phyloP scores from a whole-genome alignment of 495 filamentous ascomycete genomes.

The Pyronema domesticum region DNA sequence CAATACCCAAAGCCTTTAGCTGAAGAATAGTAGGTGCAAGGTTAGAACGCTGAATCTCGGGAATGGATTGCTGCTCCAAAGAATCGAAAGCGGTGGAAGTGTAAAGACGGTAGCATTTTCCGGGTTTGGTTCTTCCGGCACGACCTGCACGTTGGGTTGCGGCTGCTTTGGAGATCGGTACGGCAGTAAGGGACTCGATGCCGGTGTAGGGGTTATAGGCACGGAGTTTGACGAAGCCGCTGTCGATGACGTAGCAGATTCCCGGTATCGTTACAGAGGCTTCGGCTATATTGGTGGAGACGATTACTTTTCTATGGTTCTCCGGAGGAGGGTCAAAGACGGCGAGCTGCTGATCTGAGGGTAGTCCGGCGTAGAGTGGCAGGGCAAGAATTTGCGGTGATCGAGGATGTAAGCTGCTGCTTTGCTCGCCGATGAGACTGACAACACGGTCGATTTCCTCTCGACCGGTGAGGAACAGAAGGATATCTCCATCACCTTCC shows the following conservation, averaged over 20 bases:
- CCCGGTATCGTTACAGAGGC: conserved; percentile 88
- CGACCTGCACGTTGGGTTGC: conserved; percentile 83
- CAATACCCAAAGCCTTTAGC: conserved; percentile 88
- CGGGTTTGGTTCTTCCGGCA: conserved; percentile 78
- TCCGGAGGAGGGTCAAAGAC: conserved; percentile 78
- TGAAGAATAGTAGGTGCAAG: conserved; percentile 81
- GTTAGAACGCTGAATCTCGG: conserved; percentile 87
- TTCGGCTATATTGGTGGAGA: conserved; percentile 93
- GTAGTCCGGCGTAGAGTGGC: conserved; percentile 77
- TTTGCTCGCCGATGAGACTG: conserved; percentile 59
- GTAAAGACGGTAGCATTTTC: conserved; percentile 89
- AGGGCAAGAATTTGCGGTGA: conserved; percentile 53
- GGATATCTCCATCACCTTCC: conserved; percentile 58
- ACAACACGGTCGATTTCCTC: conserved; percentile 82
- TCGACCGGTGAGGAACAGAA: conserved; percentile 80
- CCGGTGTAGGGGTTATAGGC: conserved; percentile 73
- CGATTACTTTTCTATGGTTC: conserved; percentile 75
- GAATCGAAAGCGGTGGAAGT: conserved; percentile 51
- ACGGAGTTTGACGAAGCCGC: conserved; percentile 78
- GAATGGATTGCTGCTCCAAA: conserved; percentile 58
- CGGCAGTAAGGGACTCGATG: conserved; percentile 82
- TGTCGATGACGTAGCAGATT: conserved; percentile 83
- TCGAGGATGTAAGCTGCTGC: conserved; percentile 52
- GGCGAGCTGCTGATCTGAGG: conserved; percentile 78
- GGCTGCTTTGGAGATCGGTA: conserved; percentile 77